phyloP scores from a whole-genome alignment of 2,329 filamentous ascomycete genomes.

The Coniosporium tulheliwenetii region DNA sequence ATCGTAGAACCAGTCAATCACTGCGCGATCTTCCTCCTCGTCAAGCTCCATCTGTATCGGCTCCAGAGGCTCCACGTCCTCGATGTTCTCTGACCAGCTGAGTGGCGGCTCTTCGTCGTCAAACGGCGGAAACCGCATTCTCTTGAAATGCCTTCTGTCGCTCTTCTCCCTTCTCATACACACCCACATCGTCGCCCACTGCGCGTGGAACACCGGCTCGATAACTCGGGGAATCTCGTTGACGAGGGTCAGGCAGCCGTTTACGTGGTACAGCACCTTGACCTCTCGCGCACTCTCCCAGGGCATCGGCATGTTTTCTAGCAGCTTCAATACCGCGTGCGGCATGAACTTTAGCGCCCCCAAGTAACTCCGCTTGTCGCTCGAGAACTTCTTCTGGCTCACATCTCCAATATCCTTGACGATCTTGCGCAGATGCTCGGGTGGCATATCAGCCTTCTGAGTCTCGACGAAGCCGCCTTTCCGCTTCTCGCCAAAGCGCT shows the following conservation, averaged over 20 bases:
- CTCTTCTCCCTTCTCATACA: conserved; percentile 97
- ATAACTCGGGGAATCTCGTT: conserved; percentile 96
- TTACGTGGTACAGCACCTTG: conserved; percentile 96
- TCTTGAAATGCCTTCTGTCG: conserved; percentile 88
- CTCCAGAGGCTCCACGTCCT: conserved; percentile 93
- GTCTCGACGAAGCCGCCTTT: conserved; percentile 95
- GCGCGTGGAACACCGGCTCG: conserved; percentile 92
- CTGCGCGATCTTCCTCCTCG: conserved; percentile 77
- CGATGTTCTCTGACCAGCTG: conserved; percentile 97
- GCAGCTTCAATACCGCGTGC: conserved; percentile 86
- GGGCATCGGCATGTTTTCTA: conserved; percentile 99
- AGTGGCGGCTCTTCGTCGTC: conserved; percentile 96
- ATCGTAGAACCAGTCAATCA: conserved; percentile 97
- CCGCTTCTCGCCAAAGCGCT: conserved; percentile 90
- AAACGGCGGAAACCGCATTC: conserved; percentile 97
- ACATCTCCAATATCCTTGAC: conserved; percentile 98
- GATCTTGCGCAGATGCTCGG: conserved; percentile 95
- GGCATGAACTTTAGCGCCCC: conserved; percentile 99
- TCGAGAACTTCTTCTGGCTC: conserved; percentile 98
- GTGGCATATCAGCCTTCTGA: conserved; percentile 96
- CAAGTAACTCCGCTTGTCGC: conserved; percentile 93
- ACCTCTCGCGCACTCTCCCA: conserved; percentile 96
- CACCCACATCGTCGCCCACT: conserved; percentile 99
- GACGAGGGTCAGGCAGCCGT: conserved; percentile 89
- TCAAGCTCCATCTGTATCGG: conserved; percentile 98